Conservation (phyloP, 2,329 filamentous ascomycete genomes). For the Cordyceps cicadae region DNA sequence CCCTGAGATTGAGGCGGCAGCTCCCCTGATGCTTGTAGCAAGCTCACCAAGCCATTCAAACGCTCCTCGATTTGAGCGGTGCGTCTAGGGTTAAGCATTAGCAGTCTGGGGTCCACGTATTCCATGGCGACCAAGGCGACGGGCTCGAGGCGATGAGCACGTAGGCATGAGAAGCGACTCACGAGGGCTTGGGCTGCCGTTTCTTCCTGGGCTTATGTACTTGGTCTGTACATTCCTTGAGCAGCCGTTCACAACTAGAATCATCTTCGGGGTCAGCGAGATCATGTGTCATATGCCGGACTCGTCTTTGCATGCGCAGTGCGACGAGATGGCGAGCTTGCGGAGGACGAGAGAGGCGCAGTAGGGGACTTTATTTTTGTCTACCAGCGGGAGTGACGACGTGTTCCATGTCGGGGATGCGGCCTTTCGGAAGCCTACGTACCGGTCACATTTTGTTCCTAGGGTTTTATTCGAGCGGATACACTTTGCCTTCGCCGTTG, state of each 20-base stretch:
- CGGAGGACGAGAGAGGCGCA: not conserved
- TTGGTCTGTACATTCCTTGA: slow-evolving; percentile 39
- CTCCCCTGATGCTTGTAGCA: slow-evolving; percentile 36
- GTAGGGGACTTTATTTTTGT: no score
- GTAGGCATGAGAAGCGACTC: slow-evolving; percentile 20
- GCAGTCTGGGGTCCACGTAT: not conserved
- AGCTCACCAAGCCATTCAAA: slow-evolving; percentile 40
- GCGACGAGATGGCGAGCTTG: not conserved
- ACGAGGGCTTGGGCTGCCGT: slow-evolving; percentile 42
- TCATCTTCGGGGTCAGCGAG: not conserved
- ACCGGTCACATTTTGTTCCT: slow-evolving; percentile 39
- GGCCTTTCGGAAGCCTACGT: slow-evolving; percentile 9
- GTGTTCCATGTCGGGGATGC: not conserved
- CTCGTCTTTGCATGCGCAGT: not conserved
- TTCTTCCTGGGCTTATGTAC: slow-evolving; percentile 44
- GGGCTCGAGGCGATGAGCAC: not conserved
- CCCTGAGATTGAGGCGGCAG: slow-evolving; percentile 15
- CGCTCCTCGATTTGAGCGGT: slow-evolving; percentile 43
- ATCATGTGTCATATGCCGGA: not conserved
- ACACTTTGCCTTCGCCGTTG: slow-evolving; percentile 43
- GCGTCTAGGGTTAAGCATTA: slow-evolving; percentile 24
- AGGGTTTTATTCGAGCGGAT: slow-evolving; percentile 31
- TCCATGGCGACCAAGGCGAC: not conserved
- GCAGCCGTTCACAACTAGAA: slow-evolving; percentile 38
- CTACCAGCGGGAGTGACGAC: not conserved